Evolutionary conservation across 1,284 basidiomycete species (phyloP).

Genomic region (Tilletia horrida): DNA sequence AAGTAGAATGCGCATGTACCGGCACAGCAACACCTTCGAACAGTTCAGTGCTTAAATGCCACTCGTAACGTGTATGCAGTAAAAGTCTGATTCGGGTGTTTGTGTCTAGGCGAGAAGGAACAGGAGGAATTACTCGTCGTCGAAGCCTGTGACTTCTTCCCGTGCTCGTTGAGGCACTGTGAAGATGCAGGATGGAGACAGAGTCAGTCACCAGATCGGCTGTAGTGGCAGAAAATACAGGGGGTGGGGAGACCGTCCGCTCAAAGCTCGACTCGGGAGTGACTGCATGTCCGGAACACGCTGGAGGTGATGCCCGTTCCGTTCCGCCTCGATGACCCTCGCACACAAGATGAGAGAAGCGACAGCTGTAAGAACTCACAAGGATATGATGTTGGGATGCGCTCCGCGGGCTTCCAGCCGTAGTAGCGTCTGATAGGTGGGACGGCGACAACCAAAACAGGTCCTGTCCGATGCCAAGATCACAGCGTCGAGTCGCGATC

Average conservation of each 20-base stretch:
- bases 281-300: no score
- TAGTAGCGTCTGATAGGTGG: slow-evolving; percentile 71
- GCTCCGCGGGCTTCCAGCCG: slow-evolving; percentile 72
- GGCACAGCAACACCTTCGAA: no score
- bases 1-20: no score
- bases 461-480: slow-evolving; percentile 62
- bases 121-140: slow-evolving; percentile 32
- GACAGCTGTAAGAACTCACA: slow-evolving; percentile 61
- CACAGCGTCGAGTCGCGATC: not conserved
- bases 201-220: no score
- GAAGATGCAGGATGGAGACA: not conserved
- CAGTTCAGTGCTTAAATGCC: no score
- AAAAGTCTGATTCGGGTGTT: not conserved
- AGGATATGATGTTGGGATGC: slow-evolving; percentile 79
- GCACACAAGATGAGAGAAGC: not conserved
- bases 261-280: no score
- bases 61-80: no score
- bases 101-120: not conserved
- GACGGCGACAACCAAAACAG: slow-evolving; percentile 70
- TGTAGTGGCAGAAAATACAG: no score
- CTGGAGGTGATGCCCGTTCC: no score
- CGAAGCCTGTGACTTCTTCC: slow-evolving; percentile 42
- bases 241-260: no score
- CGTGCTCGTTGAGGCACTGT: slow-evolving; percentile 46
- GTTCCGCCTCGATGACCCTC: no score